Percentiles rank a stretch among this genome's conserved stretches.
Evolutionary conservation across 2,329 filamentous ascomycete genomes (phyloP).

Genomic region (Iodosphaeria phyllophila): DNA sequence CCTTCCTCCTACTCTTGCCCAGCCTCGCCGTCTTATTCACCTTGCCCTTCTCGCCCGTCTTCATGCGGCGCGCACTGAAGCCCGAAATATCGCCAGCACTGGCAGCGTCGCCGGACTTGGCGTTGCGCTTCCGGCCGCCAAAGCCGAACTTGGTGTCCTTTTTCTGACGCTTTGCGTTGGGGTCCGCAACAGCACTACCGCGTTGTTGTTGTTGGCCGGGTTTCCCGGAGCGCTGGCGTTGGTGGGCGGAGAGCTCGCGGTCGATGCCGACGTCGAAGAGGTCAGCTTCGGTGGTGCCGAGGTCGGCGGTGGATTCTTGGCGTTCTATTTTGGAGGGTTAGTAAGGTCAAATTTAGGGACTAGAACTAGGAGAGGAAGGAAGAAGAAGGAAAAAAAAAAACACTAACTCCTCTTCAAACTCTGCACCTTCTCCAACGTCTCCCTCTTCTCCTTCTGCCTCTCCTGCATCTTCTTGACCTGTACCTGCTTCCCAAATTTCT

Average conservation of each 20-base stretch:
- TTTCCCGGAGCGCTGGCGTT: constrained; percentile 20
- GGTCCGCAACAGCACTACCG: too few relatives aligned
- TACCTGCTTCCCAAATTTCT: constrained; percentile 98
- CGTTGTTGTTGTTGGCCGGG: constrained; percentile 17
- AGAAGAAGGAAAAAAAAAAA: constrained; percentile 1
- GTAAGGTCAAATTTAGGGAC: neutral
- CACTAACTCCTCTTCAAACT: constrained; percentile 81
- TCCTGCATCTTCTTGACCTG: constrained; percentile 94
- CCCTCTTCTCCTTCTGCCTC: constrained; percentile 76
- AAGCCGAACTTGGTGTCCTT: constrained; percentile 92
- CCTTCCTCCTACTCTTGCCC: constrained; percentile 34
- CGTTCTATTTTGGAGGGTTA: constrained; percentile 45
- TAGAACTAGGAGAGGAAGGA: constrained; percentile 1
- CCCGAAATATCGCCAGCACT: constrained; percentile 65
- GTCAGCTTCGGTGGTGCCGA: constrained; percentile 60
- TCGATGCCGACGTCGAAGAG: constrained; percentile 86
- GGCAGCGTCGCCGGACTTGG: constrained; percentile 76
- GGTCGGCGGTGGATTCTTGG: constrained; percentile 43
- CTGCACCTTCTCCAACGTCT: constrained; percentile 91
- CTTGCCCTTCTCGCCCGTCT: constrained; percentile 26
- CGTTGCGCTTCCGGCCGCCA: constrained; percentile 83
- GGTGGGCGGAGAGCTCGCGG: constrained; percentile 34
- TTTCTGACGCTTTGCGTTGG: constrained; percentile 66
- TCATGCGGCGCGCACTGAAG: constrained; percentile 78
- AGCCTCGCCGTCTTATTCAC: constrained; percentile 21